phyloP scores from a whole-genome alignment of 129 eudicot species.

The Gnaphalium uliginosum region DNA sequence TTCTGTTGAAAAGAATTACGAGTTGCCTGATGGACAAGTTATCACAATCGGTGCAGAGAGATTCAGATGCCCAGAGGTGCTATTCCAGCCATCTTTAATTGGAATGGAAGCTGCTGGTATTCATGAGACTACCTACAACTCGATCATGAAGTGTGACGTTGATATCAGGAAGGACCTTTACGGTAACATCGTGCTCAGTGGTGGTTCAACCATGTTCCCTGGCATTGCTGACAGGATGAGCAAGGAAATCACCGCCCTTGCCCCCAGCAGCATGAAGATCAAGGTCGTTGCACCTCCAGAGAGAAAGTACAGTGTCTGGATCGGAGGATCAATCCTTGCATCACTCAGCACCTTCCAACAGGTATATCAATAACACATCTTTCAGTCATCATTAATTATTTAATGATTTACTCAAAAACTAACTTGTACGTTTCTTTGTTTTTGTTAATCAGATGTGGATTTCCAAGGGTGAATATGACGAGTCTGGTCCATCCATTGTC shows the following conservation, averaged over 20 bases:
- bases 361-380: slow-evolving; percentile 28
- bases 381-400: background rate
- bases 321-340: slow-evolving; percentile 77
- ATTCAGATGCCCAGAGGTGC: slow-evolving; percentile 78
- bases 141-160: slow-evolving; percentile 82
- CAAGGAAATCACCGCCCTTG: slow-evolving; percentile 81
- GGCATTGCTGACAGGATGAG: slow-evolving; percentile 86
- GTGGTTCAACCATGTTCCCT: slow-evolving; percentile 83
- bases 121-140: slow-evolving; percentile 77
- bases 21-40: slow-evolving; percentile 75
- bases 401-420: background rate
- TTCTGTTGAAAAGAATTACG: slow-evolving; percentile 73
- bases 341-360: slow-evolving; percentile 90
- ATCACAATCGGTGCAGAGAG: slow-evolving; percentile 75
- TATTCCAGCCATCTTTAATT: slow-evolving; percentile 71
- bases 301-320: slow-evolving; percentile 84
- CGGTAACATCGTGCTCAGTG: slow-evolving; percentile 77
- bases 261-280: slow-evolving; percentile 87
- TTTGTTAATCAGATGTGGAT: slow-evolving; percentile 66
- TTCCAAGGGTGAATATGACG: slow-evolving; percentile 79
- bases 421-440: background rate
- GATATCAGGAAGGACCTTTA: slow-evolving; percentile 81
- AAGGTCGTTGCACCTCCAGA: slow-evolving; percentile 84
- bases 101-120: slow-evolving; percentile 87
- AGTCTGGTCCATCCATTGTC: slow-evolving; percentile 77